Percentiles rank a stretch among this genome's conserved stretches.
Evolutionary conservation across 2,329 filamentous ascomycete species (phyloP).

Genomic region (Parafenestella ontariensis): DNA sequence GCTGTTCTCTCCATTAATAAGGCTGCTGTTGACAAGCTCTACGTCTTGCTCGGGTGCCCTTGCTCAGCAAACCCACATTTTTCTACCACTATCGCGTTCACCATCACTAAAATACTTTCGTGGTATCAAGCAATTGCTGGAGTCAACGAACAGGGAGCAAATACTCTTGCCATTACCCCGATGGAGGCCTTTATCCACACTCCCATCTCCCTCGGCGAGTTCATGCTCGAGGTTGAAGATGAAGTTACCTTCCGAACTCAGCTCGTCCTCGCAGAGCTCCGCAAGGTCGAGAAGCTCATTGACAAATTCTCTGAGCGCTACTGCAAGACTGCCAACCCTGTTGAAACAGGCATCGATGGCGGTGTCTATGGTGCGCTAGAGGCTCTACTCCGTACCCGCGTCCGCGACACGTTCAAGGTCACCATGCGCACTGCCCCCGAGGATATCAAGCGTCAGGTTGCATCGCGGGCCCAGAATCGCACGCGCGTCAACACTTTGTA

Average conservation of each 20-base stretch:
- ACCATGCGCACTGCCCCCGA: constrained; percentile 46
- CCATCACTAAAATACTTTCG: constrained; percentile 45
- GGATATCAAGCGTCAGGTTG: constrained; percentile 44
- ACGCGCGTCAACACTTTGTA: constrained; percentile 40
- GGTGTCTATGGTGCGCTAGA: constrained; percentile 42
- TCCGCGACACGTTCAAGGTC: constrained; percentile 47
- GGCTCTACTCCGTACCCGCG: constrained; percentile 41
- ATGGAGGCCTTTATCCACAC: constrained; percentile 39
- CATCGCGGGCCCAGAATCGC: constrained; percentile 37
- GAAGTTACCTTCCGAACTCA: constrained; percentile 43
- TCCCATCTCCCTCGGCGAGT: constrained; percentile 32
- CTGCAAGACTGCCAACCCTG: constrained; percentile 31
- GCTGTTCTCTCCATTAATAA: constrained; percentile 43
- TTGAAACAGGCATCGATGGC: constrained; percentile 35
- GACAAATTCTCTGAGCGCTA: constrained; percentile 48
- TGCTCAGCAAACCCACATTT: constrained; percentile 48
- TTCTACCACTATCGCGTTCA: constrained; percentile 46
- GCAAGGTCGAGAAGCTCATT: constrained; percentile 48
- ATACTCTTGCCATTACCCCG: constrained; percentile 29
- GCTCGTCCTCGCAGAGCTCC: constrained; percentile 42
- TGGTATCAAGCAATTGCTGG: constrained; percentile 47
- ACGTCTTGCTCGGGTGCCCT: constrained; percentile 41
- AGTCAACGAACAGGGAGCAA: constrained; percentile 21
- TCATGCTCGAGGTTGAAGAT: constrained; percentile 34
- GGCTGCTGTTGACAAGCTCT: constrained; percentile 43